A percentile compares a stretch with the other conserved stretches of the same genome.
Conservation (phyloP, 2,329 filamentous ascomycete genomes). For the Penicillium corylophilum region DNA sequence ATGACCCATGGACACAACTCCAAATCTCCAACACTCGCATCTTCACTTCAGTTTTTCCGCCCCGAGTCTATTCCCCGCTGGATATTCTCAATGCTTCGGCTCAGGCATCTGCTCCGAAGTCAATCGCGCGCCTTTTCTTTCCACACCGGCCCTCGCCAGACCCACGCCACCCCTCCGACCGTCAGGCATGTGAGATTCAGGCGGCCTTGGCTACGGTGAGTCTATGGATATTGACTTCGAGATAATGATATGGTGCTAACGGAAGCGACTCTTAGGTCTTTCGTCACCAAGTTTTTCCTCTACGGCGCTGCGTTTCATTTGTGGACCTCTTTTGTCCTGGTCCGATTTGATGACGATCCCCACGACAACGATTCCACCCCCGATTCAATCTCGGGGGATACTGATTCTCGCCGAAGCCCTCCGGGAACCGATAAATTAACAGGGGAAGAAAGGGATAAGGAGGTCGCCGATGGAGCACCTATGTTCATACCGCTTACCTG, state of each 20-base stretch:
- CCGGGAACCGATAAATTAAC: constrained; percentile 1
- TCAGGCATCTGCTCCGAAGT: constrained; percentile 30
- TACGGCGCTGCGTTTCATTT: constrained; percentile 35
- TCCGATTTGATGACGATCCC: constrained; percentile 28
- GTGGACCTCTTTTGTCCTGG: constrained; percentile 34
- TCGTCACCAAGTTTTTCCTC: constrained; percentile 30
- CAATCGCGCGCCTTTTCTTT: constrained; percentile 21
- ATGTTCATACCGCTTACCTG: constrained; percentile 63
- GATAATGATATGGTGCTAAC: neutral
- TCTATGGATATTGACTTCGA: neutral
- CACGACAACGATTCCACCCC: constrained; percentile 19
- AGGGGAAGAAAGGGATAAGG: constrained; percentile 17
- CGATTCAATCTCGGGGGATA: constrained; percentile 5
- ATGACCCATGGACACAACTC: neutral
- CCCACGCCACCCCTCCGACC: constrained; percentile 17
- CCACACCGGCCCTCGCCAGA: constrained; percentile 20
- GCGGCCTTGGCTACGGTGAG: constrained; percentile 37
- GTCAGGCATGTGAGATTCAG: constrained; percentile 35
- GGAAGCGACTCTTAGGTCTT: constrained; percentile 19
- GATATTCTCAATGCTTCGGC: constrained; percentile 34
- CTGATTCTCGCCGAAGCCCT: neutral
- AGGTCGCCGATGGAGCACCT: constrained; percentile 44
- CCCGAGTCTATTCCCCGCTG: constrained; percentile 2
- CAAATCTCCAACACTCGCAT: neutral
- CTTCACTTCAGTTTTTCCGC: neutral